Evolutionary conservation across 345 rosid genomes (phyloP), one percentile per base, ranked within the genome.

Genomic region (Arabis hirsuta): DNA sequence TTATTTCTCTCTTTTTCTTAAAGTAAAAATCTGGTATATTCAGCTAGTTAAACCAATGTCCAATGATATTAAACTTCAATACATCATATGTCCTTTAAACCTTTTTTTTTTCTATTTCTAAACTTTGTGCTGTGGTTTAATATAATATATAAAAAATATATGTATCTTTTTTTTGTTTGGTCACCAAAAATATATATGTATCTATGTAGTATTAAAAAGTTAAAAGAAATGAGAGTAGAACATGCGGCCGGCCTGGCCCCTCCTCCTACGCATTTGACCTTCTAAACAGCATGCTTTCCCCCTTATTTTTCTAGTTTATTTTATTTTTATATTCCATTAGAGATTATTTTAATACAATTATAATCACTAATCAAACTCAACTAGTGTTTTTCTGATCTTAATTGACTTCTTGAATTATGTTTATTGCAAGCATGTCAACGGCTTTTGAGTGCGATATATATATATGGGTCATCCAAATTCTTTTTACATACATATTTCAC

Each of bases 181-280:
- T n/a, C n/a, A n/a, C n/a, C n/a, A n/a, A 29, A 29, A 29, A 6
- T 5, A 3, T 47, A 20, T 7, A 14, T 16, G 2, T 7, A n/a
- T n/a, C 6, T n/a, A n/a, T 44, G n/a, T n/a, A n/a, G 24, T 22
- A 22, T 22, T 22, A 22, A 22, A 46, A 14, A 16, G 20, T 48
- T 46, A 46, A 19, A 24, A 24, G 24, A 24, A 51, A 51, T 20
- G 6, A 50, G 13, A 20, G 29, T 32, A 36, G 10, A 9, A 59
- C 74, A 70, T 48, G 74, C 51, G 67, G 59, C 59, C 42, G 67
- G 66, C 74, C 59, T 70, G 39, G 51, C 9, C 67, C 60, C 61
- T 71, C 53, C 31, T 56, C 38, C 47, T 69, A 46, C 56, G 57
- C 51, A 59, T 59, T 48, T 71, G 74, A 59, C 58, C 14, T 51